Base-by-base conservation (phyloP, 2,329 filamentous ascomycete species). In the Diaporthe humulicola region DNA sequence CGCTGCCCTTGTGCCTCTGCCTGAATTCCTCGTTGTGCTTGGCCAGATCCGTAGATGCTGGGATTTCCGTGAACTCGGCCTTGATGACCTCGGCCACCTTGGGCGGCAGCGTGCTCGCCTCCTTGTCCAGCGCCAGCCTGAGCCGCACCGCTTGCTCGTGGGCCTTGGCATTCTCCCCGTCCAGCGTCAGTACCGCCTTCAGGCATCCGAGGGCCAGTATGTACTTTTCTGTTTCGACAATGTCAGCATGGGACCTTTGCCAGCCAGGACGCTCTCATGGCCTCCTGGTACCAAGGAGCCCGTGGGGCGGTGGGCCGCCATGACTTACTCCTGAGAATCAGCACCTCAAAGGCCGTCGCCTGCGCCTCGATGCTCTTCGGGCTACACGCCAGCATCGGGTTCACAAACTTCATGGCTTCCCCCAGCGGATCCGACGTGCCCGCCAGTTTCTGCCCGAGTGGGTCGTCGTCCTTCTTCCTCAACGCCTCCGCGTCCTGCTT, bases 401-500 rank as follows among this genome's bases (percentile, higher is more conserved):
- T 88, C 73, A 99, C 84, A 82, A 97, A 98, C 83, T 96, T 98
- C 87, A 95, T 93, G 4, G 95, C 95, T 80, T 97, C 95, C 64
- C 92, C 92, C 58, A 99, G 85, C 12, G 97, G 96, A 73, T 97
- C 93, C 74, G 92, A 90, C 5, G 96, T 98, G 75, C 94, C 91
- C 25, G 94, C 91, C 74, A 98, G 88, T 83, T 94, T 94, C 79
- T 92, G 86, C 54, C 97, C 97, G 42, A 94, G 88, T 36, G 97
- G 96, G 83, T 99, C 97, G 28, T 94, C 90, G 79, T 99, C 97
- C 84, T 94, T 94, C 87, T 98, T 98, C 87, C 96, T 97, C 14
- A 88, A 85, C 75, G 92, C 93, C 22, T 82, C 82, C 15, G 87
- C 88, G 60, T 90, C 89, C 4, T 86, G 85, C 76, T 89, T 92